Evolutionary conservation across 208 protist species (phyloP), one percentile per base, ranked within the genome.

Genomic region (Borovskyia barvae): DNA sequence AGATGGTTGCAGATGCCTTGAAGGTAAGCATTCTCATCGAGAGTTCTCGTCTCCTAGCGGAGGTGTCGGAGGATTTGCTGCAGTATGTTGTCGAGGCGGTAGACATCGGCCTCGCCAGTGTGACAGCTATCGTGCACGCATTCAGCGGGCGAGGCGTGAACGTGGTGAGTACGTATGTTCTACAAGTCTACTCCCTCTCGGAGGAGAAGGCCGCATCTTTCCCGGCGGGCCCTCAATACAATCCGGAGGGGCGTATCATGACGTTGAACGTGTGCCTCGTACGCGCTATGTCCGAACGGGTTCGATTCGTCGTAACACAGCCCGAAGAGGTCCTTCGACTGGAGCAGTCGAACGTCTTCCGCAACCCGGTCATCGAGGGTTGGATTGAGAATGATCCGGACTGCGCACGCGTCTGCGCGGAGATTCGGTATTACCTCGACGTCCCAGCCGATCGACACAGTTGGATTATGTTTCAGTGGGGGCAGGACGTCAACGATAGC

Each of bases 71-170:
- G 42, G 53, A 85, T 24, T 53, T 95, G 46, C 57, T 91, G 20
- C 82, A 90, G 66, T 92, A 92, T 66, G 68, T 87, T 8, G 66
- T 80, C 5, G 89, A 95, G 71, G 89, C 89, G 1, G 78, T 95
- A 17, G 80, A 92, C 53, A 60, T 68, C 14, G 79, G 72, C 20
- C 69, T 92, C 37, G 70, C 63, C 7, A 88, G 57, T n/a, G 79
- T 90, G 15, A 71, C 75, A 5, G 56, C 58, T 41, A 70, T 90
- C 24, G 72, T 83, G 20, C 72, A 70, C 15, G 64, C 51, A 25
- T 82, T 83, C 50, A 54, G 54, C 22, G 68, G 61, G n/a, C 74
- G 87, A 26, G 49, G 20, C 11, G 35, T 39, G 53, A 33, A 73
- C 19, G 57, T 80, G 29, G 81, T 80, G 8, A 47, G 62, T 40